Evolutionary conservation across 345 rosid genomes (phyloP), one percentile per base, ranked within the genome.

Genomic region (Euphorbia tirucalli): DNA sequence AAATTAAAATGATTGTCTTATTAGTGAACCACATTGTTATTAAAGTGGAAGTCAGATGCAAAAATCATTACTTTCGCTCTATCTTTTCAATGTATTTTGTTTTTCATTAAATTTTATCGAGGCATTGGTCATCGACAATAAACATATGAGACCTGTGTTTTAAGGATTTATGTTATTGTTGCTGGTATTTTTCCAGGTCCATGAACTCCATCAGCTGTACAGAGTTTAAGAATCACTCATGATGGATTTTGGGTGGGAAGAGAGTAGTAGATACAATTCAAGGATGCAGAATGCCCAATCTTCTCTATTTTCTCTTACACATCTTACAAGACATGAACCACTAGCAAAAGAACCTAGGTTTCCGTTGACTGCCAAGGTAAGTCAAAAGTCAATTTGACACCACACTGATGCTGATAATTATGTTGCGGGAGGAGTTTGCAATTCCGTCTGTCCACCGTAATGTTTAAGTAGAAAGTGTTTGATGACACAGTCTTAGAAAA

Each of bases 161-260:
- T 25, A 8, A 6, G 11, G 41, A 21, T 65, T 74, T 43, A 35
- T 58, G 64, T 52, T 49, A 50, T 75, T 50, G 61, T 50, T 62
- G 66, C 18, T 24, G 32, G 32, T 39, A 67, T 63, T 66, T 55
- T 25, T 44, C 50, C 72, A 87, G 90, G 84, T 87, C 39, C 76
- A 69, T 46, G 88, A 87, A 66, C 85, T 84, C 65, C 87, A 85
- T 61, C 83, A 75, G 22, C 61, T 82, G 18, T 81, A 81, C 65
- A 24, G 69, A 35, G 72, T 78, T 44, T 86, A 84, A 64, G 77
- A 74, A 74, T 81, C 74, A 18, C 75, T 83, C 41, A 83, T 78
- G 87, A 77, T 70, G 70, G 82, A 79, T 65, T 63, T 68, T 64
- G 63, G 58, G 41, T 46, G 75, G 49, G 41, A 58, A 60, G 78